Evolutionary conservation across 805 yeast species (phyloP).

Genomic region (Pichia kluyveri): DNA sequence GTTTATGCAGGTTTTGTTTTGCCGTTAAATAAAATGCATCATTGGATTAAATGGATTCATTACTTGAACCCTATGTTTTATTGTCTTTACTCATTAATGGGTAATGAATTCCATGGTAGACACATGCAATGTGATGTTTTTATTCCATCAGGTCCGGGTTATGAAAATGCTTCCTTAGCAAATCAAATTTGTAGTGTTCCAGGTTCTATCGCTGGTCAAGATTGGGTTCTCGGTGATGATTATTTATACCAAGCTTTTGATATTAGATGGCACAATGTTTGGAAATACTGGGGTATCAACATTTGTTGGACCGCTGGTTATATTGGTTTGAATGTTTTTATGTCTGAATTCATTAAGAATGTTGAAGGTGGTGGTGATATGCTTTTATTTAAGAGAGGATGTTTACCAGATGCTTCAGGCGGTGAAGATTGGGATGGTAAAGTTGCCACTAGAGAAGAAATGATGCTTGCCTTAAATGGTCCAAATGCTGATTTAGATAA

Average conservation of each 20-base stretch:
- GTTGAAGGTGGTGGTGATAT: constrained; percentile 25
- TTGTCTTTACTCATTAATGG: constrained; percentile 44
- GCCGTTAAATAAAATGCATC: constrained; percentile 49
- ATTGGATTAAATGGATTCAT: constrained; percentile 53
- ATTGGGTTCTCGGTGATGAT: constrained; percentile 41
- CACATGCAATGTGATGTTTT: constrained; percentile 39
- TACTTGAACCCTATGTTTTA: constrained; percentile 40
- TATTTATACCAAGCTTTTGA: constrained; percentile 37
- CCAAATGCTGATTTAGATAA: constrained; percentile 25
- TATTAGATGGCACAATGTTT: constrained; percentile 50
- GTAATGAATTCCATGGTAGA: constrained; percentile 48
- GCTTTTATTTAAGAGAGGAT: constrained; percentile 22
- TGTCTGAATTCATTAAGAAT: constrained; percentile 23
- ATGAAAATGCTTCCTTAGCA: constrained; percentile 30
- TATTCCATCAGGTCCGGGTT: constrained; percentile 44
- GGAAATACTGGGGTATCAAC: constrained; percentile 68
- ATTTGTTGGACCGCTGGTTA: constrained; percentile 34
- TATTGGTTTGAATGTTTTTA: constrained; percentile 19
- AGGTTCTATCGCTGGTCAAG: constrained; percentile 36
- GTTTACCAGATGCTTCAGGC: constrained; percentile 17
- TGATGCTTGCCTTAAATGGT: constrained; percentile 17
- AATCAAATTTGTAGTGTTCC: constrained; percentile 42
- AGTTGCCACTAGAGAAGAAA: constrained; percentile 19
- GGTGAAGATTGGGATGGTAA: constrained; percentile 35
- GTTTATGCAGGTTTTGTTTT: constrained; percentile 61